Base-by-base conservation (phyloP, 2,329 filamentous ascomycete species). In the Immersiporthe knoxdaviesiana region DNA sequence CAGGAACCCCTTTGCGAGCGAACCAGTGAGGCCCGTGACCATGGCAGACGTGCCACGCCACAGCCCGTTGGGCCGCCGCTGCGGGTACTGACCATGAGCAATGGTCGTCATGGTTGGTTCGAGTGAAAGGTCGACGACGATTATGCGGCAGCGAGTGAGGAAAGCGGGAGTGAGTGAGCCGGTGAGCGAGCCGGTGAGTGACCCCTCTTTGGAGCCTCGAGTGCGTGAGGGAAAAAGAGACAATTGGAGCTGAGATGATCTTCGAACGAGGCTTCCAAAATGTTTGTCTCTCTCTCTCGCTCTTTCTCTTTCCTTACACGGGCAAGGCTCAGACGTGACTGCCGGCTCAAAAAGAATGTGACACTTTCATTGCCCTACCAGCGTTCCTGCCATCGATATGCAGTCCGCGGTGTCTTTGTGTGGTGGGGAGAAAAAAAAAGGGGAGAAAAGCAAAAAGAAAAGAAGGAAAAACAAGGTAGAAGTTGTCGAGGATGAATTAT, bases 11-110 rank as follows among this genome's bases (percentile, higher is more conserved):
- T 92, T 88, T 68, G 89, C 93, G 8, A 97, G 73, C 37, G 89
- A 80, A 62, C 90, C 91, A 0, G 93, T 90, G 14, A 90, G 79
- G 74, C 91, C 90, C 86, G 97, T 93, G 50, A 92, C 86, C 72
- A 90, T 81, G 65, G 90, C 84, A n/a, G 94, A 97, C 47, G 87
- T 86, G 67, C 90, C 81, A 72, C 92, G 91, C 91, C 92, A 94
- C 79, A 88, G 82, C 69, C 90, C 80, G 75, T 87, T 86, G 39
- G 89, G 89, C 78, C 85, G 81, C 68, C 68, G 68, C 37, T 72
- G 68, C 30, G 70, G 70, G 52, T 69, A 71, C 67, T 69, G 70
- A 65, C 62, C 70, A 68, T 70, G 63, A 50, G 68, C 66, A 50
- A 71, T 71, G 18, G 63, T 66, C 37, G 70, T 39, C 70, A 71